Evolutionary conservation across 225 moss, liverwort and hornwort species (phyloP).

Genomic region (Pleurozium schreberi): DNA sequence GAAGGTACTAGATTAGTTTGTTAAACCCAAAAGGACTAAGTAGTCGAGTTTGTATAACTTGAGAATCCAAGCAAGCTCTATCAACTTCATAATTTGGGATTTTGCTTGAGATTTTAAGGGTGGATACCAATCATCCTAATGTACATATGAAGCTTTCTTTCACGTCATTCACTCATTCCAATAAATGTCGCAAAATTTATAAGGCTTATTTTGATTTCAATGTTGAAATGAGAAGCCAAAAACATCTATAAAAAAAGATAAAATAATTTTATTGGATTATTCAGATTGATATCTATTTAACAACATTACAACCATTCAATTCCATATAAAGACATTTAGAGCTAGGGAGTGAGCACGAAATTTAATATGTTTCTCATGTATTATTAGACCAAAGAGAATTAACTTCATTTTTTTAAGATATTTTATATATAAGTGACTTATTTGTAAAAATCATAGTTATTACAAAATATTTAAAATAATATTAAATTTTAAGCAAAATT

Average conservation of each 20-base stretch:
- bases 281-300: not conserved
- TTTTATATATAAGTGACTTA: no score
- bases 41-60: not conserved
- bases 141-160: not conserved
- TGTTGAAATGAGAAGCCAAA: not conserved
- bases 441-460: no score
- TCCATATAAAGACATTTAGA: not conserved
- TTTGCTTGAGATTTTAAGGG: not conserved
- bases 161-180: not conserved
- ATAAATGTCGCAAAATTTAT: not conserved
- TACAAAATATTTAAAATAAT: no score
- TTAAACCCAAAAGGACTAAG: not conserved
- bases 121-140: not conserved
- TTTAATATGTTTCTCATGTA: no score
- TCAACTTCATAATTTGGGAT: not conserved
- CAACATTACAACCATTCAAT: not conserved
- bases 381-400: no score
- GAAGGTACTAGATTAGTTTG: not conserved
- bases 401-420: no score
- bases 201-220: not conserved
- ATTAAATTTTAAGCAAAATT: no score
- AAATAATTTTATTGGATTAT: not conserved
- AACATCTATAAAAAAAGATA: not conserved
- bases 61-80: rapidly evolving
- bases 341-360: no score